Base-by-base conservation (phyloP, 108 stramenopile species). In the Skeletonema tropicum region DNA sequence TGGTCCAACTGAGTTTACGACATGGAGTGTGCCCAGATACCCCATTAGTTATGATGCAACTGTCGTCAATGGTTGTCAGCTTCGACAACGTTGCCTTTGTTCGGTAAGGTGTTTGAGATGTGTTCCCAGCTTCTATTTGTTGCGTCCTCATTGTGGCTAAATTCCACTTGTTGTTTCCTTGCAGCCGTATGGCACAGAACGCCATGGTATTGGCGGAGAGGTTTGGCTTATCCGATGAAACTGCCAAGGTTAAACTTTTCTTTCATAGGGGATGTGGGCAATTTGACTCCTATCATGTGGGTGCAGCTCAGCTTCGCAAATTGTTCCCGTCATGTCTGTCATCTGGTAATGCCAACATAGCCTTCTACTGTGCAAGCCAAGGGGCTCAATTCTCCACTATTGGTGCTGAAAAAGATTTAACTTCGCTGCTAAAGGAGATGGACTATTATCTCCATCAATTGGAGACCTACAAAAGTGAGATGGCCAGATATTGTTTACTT, bases 1-100 rank as follows among this genome's bases (percentile, higher is more conserved):
- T 39, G 38, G 38, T 39, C 11, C 38, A 39, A 39, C 0, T 39
- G 38, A 71, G 58, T 6, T 69, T 81, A 60, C 52, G 57, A 25
- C 30, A 66, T 19, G 64, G 69, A 6, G 19, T 70, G 11, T 39
- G 38, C 10, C 38, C 11, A 39, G 10, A 39, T 1, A 39, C 38
- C 10, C 38, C 38, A 39, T 12, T 39, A 39, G 38, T 11, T 39
- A 12, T 39, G 5, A 19, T 19, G 48, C 17, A 19, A 1, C 5
- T 49, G 17, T 6, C 48, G 2, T 49, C 19, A 1, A 1, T 19
- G 6, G 19, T 7, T 5, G 5, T 49, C n/a, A 3, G 19, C 19
- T 1, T 19, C 19, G 17, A 49, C n/a, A 49, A 49, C 7, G 48
- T 17, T 49, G 48, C 19, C 19, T n/a, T 49, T 19, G 17, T 49